These are phyloP conservation scores for Penicillium pulvis DNA, from an alignment of 495 filamentous ascomycete genomes.

Conservation along the genomic window DNA sequence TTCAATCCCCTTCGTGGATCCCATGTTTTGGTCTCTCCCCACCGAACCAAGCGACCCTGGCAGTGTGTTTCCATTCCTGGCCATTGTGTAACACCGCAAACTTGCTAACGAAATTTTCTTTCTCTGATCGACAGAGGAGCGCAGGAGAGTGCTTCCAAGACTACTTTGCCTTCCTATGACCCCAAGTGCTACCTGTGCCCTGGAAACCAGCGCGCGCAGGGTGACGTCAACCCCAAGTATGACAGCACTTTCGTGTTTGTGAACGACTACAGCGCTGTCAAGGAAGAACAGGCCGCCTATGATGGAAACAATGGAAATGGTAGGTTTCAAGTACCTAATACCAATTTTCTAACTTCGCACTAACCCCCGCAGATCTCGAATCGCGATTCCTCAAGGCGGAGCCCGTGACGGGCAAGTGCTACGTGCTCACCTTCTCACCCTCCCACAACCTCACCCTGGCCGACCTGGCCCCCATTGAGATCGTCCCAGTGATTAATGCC, in stretches of 20 bases:
- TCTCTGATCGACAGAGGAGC: slow-evolving; percentile 65
- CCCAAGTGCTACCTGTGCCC: slow-evolving; percentile 95
- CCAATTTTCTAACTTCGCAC: slow-evolving; percentile 5
- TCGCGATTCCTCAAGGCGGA: slow-evolving; percentile 81
- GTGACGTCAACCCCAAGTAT: slow-evolving; percentile 86
- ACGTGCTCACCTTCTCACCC: slow-evolving; percentile 91
- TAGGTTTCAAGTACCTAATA: slow-evolving; percentile 25
- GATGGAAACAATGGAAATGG: slow-evolving; percentile 53
- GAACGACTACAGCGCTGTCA: slow-evolving; percentile 97
- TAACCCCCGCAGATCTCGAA: slow-evolving; percentile 57
- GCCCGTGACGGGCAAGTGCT: slow-evolving; percentile 93
- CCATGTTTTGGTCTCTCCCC: slow-evolving; percentile 92
- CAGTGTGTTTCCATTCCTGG: slow-evolving; percentile 59
- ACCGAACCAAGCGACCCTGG: slow-evolving; percentile 96
- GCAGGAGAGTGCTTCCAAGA: slow-evolving; percentile 80
- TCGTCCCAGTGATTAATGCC: slow-evolving; percentile 74
- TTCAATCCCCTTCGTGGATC: slow-evolving; percentile 90
- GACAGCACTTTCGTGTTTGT: slow-evolving; percentile 89
- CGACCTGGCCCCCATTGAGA: slow-evolving; percentile 70
- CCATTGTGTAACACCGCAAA: background rate
- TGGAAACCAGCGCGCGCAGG: slow-evolving; percentile 87
- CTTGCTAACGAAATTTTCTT: background rate
- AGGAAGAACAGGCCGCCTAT: slow-evolving; percentile 83
- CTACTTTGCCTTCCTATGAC: slow-evolving; percentile 77
- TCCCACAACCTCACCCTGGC: slow-evolving; percentile 90